Conservation (phyloP, 805 yeast species). For the Teunomyces aglyptinius region DNA sequence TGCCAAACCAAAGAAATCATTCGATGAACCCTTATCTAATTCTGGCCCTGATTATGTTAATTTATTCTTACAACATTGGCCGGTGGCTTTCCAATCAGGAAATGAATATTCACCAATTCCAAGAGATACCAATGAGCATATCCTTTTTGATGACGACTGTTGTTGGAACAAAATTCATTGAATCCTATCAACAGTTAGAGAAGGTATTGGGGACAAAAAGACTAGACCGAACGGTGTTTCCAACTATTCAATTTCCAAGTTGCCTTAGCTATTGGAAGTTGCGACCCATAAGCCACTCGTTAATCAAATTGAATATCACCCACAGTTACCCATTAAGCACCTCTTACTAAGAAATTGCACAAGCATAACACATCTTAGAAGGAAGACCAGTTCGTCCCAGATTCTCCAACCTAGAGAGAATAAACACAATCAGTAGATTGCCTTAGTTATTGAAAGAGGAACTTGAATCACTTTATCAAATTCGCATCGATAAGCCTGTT, state of each 20-base stretch:
- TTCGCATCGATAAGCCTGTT: constrained; percentile 29
- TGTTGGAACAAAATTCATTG: constrained; percentile 29
- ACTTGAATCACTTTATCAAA: constrained; percentile 26
- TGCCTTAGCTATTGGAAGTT: constrained; percentile 32
- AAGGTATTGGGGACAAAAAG: constrained; percentile 28
- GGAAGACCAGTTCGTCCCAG: constrained; percentile 68
- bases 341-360: constrained; percentile 49
- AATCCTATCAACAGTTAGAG: constrained; percentile 30
- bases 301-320: constrained; percentile 48
- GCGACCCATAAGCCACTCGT: constrained; percentile 49
- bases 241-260: constrained; percentile 39
- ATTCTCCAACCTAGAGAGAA: constrained; percentile 66
- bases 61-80: constrained; percentile 50
- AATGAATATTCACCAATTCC: constrained; percentile 40
- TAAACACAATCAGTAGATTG: constrained; percentile 36
- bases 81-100: constrained; percentile 40
- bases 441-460: constrained; percentile 40
- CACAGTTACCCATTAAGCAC: constrained; percentile 39
- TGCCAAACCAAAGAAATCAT: constrained; percentile 40
- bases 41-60: constrained; percentile 47
- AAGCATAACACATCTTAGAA: constrained; percentile 59
- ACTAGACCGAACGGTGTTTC: constrained; percentile 59
- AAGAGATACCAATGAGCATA: constrained; percentile 33
- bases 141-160: constrained; percentile 32
- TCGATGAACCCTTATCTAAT: constrained; percentile 39